These are phyloP conservation scores for Citrus sinensis DNA, from an alignment of 345 rosid genomes.

Conservation along the genomic window DVS_A1.0 CM039162.1:10989001-10989500, in stretches of 20 bases:
- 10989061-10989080: not conserved
- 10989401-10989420: constrained; percentile 88
- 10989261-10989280: constrained; percentile 86
- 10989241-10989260: constrained; percentile 73
- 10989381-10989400: constrained; percentile 44
- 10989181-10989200: constrained; percentile 64
- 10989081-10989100: not conserved
- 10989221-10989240: constrained; percentile 76
- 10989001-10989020: not conserved
- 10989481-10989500: constrained; percentile 90
- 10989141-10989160: constrained; percentile 76
- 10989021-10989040: constrained; percentile 3
- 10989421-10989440: constrained; percentile 89
- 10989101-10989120: not conserved
- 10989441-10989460: constrained; percentile 99
- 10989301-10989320: constrained; percentile 72
- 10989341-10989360: constrained; percentile 32
- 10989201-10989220: constrained; percentile 89
- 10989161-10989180: constrained; percentile 52
- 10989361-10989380: constrained; percentile 27
- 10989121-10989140: constrained; percentile 8
- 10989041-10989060: not conserved
- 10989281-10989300: constrained; percentile 92
- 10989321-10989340: constrained; percentile 55
- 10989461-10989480: constrained; percentile 92